Percentiles rank a stretch among this genome's conserved stretches.
Conservation (phyloP, 2,329 filamentous ascomycete genomes). For the Lojkania enalia region DNA sequence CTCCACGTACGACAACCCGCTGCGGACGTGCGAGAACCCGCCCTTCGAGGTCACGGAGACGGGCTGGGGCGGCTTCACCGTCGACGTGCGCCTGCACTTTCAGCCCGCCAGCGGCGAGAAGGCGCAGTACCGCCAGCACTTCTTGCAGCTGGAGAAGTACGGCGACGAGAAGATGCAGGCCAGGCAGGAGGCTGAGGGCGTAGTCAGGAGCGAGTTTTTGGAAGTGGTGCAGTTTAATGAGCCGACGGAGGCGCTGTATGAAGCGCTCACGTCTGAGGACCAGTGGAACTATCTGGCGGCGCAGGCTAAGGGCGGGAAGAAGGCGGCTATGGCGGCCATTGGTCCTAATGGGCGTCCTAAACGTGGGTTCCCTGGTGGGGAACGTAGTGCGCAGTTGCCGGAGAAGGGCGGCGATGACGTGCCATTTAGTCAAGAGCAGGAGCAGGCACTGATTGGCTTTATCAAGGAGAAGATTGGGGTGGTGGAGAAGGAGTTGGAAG, state of each 20-base stretch:
- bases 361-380: slow-evolving; percentile 41
- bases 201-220: slow-evolving; percentile 79
- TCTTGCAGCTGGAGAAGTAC: slow-evolving; percentile 87
- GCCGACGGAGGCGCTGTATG: slow-evolving; percentile 89
- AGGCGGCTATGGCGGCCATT: slow-evolving; percentile 28
- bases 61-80: slow-evolving; percentile 97
- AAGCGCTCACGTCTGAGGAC: slow-evolving; percentile 76
- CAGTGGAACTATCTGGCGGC: slow-evolving; percentile 54
- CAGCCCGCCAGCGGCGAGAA: slow-evolving; percentile 87
- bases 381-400: slow-evolving; percentile 41
- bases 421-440: slow-evolving; percentile 42
- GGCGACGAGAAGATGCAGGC: slow-evolving; percentile 69
- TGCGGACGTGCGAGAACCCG: slow-evolving; percentile 73
- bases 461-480: slow-evolving; percentile 37
- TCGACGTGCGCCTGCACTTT: slow-evolving; percentile 94
- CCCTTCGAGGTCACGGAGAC: slow-evolving; percentile 88
- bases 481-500: slow-evolving; percentile 38
- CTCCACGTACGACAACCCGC: slow-evolving; percentile 90
- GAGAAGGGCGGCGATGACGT: slow-evolving; percentile 39
- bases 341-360: slow-evolving; percentile 38
- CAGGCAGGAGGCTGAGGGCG: slow-evolving; percentile 55
- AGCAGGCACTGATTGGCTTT: slow-evolving; percentile 34
- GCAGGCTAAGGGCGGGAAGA: slow-evolving; percentile 48
- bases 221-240: slow-evolving; percentile 98
- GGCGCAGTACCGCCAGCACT: slow-evolving; percentile 92